phyloP scores from a whole-genome alignment of 345 rosid species.

The Passiflora organensis region DNA sequence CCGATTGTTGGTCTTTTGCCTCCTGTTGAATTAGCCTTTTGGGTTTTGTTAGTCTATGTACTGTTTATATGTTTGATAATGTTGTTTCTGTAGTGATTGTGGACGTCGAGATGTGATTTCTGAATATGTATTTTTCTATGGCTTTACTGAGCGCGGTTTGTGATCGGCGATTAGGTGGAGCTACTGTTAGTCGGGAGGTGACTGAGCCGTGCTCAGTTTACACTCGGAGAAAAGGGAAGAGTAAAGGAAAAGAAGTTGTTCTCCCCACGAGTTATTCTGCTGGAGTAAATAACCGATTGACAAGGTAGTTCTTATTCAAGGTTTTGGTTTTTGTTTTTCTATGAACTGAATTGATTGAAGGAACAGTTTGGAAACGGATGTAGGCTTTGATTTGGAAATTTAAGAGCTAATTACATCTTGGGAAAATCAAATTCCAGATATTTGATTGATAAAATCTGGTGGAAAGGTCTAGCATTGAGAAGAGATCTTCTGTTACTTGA shows the following conservation, averaged over 20 bases:
- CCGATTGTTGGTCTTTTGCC: background rate
- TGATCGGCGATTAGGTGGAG: background rate
- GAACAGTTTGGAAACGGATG: no score
- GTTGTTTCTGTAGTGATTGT: no score
- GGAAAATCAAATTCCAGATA: no score
- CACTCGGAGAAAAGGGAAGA: constrained; percentile 34
- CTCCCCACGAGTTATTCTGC: constrained; percentile 22
- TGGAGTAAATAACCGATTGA: constrained; percentile 13
- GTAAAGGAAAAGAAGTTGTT: constrained; percentile 30
- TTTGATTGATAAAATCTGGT: no score
- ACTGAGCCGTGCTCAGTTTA: constrained; percentile 39
- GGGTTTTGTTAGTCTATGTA: background rate
- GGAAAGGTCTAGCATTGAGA: no score
- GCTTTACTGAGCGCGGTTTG: no score
- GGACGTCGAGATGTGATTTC: no score
- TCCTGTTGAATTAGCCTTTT: background rate
- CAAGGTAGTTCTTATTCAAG: constrained; percentile 28
- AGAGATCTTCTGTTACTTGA: no score
- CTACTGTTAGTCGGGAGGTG: background rate
- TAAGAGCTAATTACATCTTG: background rate
- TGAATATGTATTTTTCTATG: no score
- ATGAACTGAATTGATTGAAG: background rate
- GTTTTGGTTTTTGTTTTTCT: background rate
- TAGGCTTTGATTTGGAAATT: no score
- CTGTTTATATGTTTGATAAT: no score